Conservation (phyloP, 1,139 yeast genomes). For the Protomyces inundatus region DNA sequence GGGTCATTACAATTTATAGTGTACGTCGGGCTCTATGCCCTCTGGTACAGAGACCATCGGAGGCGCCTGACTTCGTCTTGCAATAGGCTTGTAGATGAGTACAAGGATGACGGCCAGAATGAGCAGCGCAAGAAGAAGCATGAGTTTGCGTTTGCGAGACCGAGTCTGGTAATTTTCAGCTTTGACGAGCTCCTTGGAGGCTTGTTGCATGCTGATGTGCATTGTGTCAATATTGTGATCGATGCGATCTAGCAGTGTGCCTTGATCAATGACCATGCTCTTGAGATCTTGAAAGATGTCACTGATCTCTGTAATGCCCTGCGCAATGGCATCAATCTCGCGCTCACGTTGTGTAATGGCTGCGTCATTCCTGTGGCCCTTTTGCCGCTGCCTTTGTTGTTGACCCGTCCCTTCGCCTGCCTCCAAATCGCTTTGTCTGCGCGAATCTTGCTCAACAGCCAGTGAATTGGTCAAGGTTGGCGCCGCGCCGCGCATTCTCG, state of each 20-base stretch:
- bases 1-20: neutral
- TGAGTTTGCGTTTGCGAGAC: slow-evolving; percentile 85
- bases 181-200: slow-evolving; percentile 57
- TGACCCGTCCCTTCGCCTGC: neutral
- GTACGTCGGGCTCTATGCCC: neutral
- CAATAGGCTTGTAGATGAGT: slow-evolving; percentile 43
- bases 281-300: slow-evolving; percentile 93
- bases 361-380: slow-evolving; percentile 34
- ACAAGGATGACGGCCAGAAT: slow-evolving; percentile 69
- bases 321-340: slow-evolving; percentile 84
- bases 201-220: slow-evolving; percentile 64
- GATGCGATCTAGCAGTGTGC: slow-evolving; percentile 84
- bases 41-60: neutral
- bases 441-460: neutral
- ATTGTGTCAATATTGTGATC: slow-evolving; percentile 85
- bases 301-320: slow-evolving; percentile 87
- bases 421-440: slow-evolving; percentile 1
- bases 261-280: slow-evolving; percentile 87
- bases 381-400: slow-evolving; percentile 7
- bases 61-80: neutral
- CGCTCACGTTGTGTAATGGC: slow-evolving; percentile 68
- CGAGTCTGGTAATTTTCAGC: slow-evolving; percentile 81
- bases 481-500: slow-evolving; percentile 44
- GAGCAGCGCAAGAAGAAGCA: slow-evolving; percentile 62
- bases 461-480: slow-evolving; percentile 30